Percentiles rank a stretch among this genome's conserved stretches.
Conservation (phyloP, 1,284 basidiomycete genomes). For the Mycosarcoma mackinlayi region DNA sequence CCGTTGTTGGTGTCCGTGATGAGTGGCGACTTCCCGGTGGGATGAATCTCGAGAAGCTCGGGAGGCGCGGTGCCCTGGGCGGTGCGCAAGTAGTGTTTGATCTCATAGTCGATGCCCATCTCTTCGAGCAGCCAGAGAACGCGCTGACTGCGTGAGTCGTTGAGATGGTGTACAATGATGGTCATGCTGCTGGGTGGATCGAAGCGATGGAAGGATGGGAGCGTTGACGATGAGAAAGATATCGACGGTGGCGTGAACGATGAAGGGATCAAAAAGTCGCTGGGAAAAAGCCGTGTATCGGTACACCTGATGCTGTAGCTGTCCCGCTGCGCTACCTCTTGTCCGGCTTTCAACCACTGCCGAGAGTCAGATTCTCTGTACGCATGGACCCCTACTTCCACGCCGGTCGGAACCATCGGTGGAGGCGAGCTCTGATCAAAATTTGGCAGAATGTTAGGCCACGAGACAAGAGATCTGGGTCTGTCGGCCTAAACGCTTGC, state of each 20-base stretch:
- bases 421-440: too few species aligned
- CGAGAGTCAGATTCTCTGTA: not conserved
- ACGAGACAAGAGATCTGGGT: too few species aligned
- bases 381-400: not conserved
- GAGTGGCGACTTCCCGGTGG: conserved; percentile 64
- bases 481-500: too few species aligned
- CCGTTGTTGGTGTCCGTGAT: conserved; percentile 60
- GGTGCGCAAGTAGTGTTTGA: conserved; percentile 61
- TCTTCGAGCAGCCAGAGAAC: conserved; percentile 68
- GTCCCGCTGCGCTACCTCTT: too few species aligned
- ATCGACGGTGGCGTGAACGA: not conserved
- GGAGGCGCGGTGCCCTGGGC: conserved; percentile 55
- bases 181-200: conserved; percentile 34
- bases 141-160: conserved; percentile 66
- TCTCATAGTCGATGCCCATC: conserved; percentile 61
- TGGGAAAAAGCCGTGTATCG: too few species aligned
- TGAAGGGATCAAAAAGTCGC: too few species aligned
- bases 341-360: not conserved
- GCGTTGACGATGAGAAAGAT: not conserved
- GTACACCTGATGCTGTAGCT: too few species aligned
- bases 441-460: too few species aligned
- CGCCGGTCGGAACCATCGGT: not conserved
- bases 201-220: too few species aligned
- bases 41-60: conserved; percentile 58
- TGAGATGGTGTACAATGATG: conserved; percentile 63